Evolutionary conservation across 129 eudicot species (phyloP), one percentile per base, ranked within the genome.

Genomic region (Sambucus nigra): DNA sequence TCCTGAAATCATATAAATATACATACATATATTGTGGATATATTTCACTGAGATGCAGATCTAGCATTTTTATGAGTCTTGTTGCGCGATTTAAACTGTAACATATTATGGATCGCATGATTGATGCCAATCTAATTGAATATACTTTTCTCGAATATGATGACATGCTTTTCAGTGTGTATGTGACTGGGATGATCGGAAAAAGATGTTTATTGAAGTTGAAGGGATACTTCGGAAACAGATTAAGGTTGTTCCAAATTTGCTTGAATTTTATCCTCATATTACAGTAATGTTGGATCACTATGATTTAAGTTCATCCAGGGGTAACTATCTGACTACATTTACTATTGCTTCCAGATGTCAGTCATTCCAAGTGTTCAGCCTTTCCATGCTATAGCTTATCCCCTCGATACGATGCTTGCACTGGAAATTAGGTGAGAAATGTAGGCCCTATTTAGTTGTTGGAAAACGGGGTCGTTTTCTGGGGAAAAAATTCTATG

Each of bases 381-480:
- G 69, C 99, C 99, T 51, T 91, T 91, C 65, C 95, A 86, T 81
- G 99, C 95, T 7, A 82, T 91, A 53, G 99, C 99, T 25, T 91
- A 91, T 67, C 99, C 99, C 19, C 99, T 91, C 46, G 94, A 91
- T 74, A 94, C 95, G 19, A 73, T 91, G 66, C 99, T 91, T 61
- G 95, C 99, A 39, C 88, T 91, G 25, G 95, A 91, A 31, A 91
- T 91, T 55, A 91, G 99, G 99, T 75, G 63, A 41, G 21, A 32
- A 42, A 14, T 33, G 18, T 65, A 18, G 15, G n/a, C n/a, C n/a
- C n/a, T n/a, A n/a, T n/a, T n/a, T n/a, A n/a, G n/a, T n/a, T n/a
- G n/a, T n/a, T n/a, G n/a, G n/a, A n/a, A n/a, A n/a, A n/a, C n/a
- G n/a, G n/a, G n/a, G n/a, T n/a, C n/a, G n/a, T n/a, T n/a, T n/a